Evolutionary conservation across 768 basidiomycete species (phyloP), one percentile per base, ranked within the genome.

Genomic region (Inosperma sp.): DNA sequence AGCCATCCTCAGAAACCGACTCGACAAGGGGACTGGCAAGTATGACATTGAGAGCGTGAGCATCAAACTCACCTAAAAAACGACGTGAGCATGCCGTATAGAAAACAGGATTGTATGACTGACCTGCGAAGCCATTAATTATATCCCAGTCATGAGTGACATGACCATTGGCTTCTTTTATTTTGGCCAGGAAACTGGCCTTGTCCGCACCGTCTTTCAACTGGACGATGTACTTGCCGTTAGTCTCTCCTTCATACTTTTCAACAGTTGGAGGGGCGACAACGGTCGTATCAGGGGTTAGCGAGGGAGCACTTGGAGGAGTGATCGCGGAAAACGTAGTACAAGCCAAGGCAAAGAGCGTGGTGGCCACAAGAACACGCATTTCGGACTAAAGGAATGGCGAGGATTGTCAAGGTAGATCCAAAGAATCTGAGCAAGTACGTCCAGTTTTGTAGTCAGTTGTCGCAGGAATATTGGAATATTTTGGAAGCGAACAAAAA

Each of bases 81-180:
- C 7, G 16, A 19, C 14, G n/a, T 39, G 16, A 48, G n/a, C 10
- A 29, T 17, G 3, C 10, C 12, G 1, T 12, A 16, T 10, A 21
- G 16, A n/a, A 26, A 44, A 22, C 16, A 4, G 3, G 10, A 48
- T 7, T 17, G 14, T 9, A 34, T 14, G 29, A 44, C 57, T 16
- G 31, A 66, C 68, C 66, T 13, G 65, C 63, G 22, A 70, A 64
- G 2, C 68, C 67, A 47, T 69, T 65, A 30, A 69, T 54, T 37
- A 61, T 40, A 5, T 61, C 55, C 64, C 63, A 66, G 17, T 68
- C 58, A 26, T 56, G 39, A 19, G 54, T 48, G 19, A 30, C 31
- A 9, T 56, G 46, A 33, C 12, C 41, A 22, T 9, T 27, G 14
- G n/a, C 36, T 25, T 25, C 54, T 48, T 33, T 49, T 43, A 23